These are phyloP conservation scores for Leccinum disarticulatum DNA, from an alignment of 768 basidiomycete genomes.

Conservation along the genomic window DNA sequence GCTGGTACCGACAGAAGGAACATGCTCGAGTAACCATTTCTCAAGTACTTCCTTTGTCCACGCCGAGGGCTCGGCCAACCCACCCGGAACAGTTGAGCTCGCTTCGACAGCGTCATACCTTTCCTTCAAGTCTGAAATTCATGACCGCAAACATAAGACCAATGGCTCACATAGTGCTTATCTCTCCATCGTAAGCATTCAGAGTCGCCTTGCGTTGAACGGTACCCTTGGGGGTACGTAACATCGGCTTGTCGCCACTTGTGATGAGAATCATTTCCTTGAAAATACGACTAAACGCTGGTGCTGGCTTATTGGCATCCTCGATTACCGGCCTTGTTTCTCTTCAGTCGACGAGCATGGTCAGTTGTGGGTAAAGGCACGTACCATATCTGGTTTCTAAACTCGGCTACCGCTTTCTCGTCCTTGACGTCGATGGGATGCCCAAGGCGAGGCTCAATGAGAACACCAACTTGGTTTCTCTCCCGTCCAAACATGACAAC, in stretches of 20 bases:
- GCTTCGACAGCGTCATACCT: slow-evolving; percentile 37
- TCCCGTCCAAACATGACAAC: slow-evolving; percentile 36
- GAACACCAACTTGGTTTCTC: slow-evolving; percentile 33
- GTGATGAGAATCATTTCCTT: slow-evolving; percentile 55
- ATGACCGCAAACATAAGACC: background rate
- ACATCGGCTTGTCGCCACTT: slow-evolving; percentile 40
- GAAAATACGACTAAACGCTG: slow-evolving; percentile 45
- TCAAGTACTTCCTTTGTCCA: slow-evolving; percentile 26
- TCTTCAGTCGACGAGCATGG: background rate
- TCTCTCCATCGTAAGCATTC: slow-evolving; percentile 42
- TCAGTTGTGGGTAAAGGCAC: background rate
- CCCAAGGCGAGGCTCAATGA: slow-evolving; percentile 27
- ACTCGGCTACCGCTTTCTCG: slow-evolving; percentile 21
- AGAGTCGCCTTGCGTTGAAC: slow-evolving; percentile 41
- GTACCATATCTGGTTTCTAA: slow-evolving; percentile 35
- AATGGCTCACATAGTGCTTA: slow-evolving; percentile 42
- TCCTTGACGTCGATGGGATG: slow-evolving; percentile 22
- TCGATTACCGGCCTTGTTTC: slow-evolving; percentile 39
- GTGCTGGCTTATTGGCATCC: slow-evolving; percentile 43
- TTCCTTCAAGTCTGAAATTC: background rate
- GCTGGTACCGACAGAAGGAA: slow-evolving; percentile 9
- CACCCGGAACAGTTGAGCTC: slow-evolving; percentile 16
- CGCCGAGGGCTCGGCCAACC: slow-evolving; percentile 19
- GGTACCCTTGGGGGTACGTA: slow-evolving; percentile 46
- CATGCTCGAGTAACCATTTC: slow-evolving; percentile 32